Base-by-base conservation (phyloP, 768 basidiomycete genomes). In the Imleria badia region DNA sequence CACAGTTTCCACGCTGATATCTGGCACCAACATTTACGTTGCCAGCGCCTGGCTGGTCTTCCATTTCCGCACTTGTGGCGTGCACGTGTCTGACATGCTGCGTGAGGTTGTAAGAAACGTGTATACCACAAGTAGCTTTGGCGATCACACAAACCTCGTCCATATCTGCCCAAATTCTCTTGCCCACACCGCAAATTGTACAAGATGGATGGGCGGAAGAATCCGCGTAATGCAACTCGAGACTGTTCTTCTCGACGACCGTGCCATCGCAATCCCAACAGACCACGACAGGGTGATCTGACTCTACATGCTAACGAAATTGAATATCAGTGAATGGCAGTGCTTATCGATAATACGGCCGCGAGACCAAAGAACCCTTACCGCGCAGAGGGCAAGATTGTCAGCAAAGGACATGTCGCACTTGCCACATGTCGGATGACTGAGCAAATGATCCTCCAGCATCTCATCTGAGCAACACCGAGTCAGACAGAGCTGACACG, bases 251-350 rank as follows among this genome's bases (percentile, higher is more conserved):
- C 10, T 66, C 68, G 13, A 69, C 46, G 6, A 69, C 60, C 2
- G 56, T 41, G 6, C 67, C 68, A 34, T 58, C 64, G 31, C 67
- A 69, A 23, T 70, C 67, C 67, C 67, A 69, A 52, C 67, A 70
- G 35, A 67, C 66, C 15, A 70, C 59, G 13, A 52, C 56, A 1
- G 61, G 61, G 36, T 68, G 67, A 26, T 59, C 61, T 1, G 49
- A 52, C 10, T 60, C 63, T 29, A 64, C 45, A 4, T 69, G 67
- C 67, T 69, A 33, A 42, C n/a, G 11, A 44, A n/a, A 26, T 41
- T 36, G 23, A 1, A 46, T 17, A 39, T 55, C 7, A 55, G 45
- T 22, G 6, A 38, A 35, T 19, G 36, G n/a, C 38, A n/a, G 15
- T n/a, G 2, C 8, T 15, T 19, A 13, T 35, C 9, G 15, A 48